Base-by-base conservation (phyloP, 2,329 filamentous ascomycete genomes). In the Clarireedia paspali region DNA sequence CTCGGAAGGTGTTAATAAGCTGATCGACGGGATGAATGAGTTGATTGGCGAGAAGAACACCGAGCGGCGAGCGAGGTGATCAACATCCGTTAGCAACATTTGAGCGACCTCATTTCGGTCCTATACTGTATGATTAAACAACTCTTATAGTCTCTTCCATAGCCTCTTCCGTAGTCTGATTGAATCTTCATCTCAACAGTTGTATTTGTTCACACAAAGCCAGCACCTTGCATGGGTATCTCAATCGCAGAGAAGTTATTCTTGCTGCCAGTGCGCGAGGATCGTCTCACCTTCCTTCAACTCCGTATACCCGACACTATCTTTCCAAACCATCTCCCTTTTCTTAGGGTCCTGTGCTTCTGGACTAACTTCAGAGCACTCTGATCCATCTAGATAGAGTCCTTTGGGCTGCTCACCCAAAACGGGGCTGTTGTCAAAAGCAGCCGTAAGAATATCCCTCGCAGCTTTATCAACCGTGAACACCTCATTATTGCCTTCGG, bases 341-440 rank as follows among this genome's bases (percentile, higher is more conserved):
- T 71, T 70, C 26, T 30, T 45, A 12, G 40, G 62, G 50, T 73
- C 69, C 57, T 56, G 65, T 1, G 68, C 64, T 46, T 72, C 71
- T 17, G 60, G 62, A 14, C 63, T 62, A 3, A 64, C 67, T 48
- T 65, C 63, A 3, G 58, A 15, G 50, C 64, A 62, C 5, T 69
- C 67, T 38, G 63, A 64, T 5, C 71, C 71, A 51, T 73, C 68
- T 17, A 72, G 58, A 57, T 73, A 72, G 26, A 70, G 46, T 20
- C 59, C 55, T 55, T 67, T 68, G 9, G 66, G 70, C n/a, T 54
- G 57, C 27, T 62, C 59, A 5, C 66, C 66, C 0, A 65, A 60
- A 12, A 58, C 54, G 5, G 14, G 26, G 1, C 66, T 59, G 6
- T 62, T 56, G 20, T 70, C 63, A 50, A 72, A 71, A 46, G 65